Evolutionary conservation across 352 stramenopile genomes (phyloP), one percentile per base, ranked within the genome.

Genomic region (Pythium volutum): DNA sequence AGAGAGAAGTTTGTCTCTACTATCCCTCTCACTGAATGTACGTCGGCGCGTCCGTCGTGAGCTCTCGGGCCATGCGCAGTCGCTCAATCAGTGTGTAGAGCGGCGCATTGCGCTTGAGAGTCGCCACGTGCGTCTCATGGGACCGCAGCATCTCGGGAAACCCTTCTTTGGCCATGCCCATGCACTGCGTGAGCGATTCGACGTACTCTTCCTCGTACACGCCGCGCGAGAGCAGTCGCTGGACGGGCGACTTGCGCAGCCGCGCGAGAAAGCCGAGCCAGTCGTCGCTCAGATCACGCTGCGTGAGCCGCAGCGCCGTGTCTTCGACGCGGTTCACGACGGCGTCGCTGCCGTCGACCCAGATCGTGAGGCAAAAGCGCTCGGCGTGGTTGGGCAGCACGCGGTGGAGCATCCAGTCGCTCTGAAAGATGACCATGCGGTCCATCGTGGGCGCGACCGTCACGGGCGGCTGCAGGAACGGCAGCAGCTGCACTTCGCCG

Each of bases 201-300:
- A 78, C 73, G 66, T 90, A 90, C 46, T 90, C 78, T 39, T 90
- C 78, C 27, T 84, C 78, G 68, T 90, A 90, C 33, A 92, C 81
- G 38, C 79, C 77, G 29, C 86, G 76, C 54, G 82, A 88, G 15
- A 93, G 67, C 62, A 95, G 69, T 4, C 86, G 71, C 64, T 92
- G 76, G 41, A 93, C 75, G 18, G 74, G 82, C 14, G 77, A 87
- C 54, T 69, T 64, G 34, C 73, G 74, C 23, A 95, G 54, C 29
- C 76, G 73, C 3, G 86, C 73, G 10, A 87, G 64, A 45, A 95
- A 88, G 0, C 71, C 79, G 39, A 89, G 76, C 73, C 81, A 84
- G 45, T 55, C 55, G 54, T 87, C 76, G 3, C 66, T 73, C 22
- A 93, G 66, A 48, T 93, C 77, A 20, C 67, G 75, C 34, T 76